A percentile compares a stretch with the other conserved stretches of the same genome.
Conservation (phyloP, 2,329 filamentous ascomycete species). For the Penicillium griseofulvum region DNA sequence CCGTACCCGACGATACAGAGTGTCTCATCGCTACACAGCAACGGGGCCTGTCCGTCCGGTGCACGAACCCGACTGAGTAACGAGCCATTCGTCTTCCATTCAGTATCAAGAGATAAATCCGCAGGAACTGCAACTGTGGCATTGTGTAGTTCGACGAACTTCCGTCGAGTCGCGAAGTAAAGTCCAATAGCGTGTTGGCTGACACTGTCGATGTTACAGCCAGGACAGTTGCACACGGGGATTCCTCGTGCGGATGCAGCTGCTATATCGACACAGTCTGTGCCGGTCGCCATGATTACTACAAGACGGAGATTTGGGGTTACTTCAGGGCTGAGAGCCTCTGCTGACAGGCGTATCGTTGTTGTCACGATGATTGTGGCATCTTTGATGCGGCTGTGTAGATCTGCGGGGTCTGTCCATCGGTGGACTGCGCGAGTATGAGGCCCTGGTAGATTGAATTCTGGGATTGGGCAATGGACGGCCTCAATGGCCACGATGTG, state of each 20-base stretch:
- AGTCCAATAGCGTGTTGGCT: slow-evolving; percentile 52
- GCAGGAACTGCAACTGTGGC: slow-evolving; percentile 23
- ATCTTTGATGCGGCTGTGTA: slow-evolving; percentile 40
- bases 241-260: slow-evolving; percentile 45
- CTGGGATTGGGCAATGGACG: slow-evolving; percentile 40
- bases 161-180: slow-evolving; percentile 49
- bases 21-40: slow-evolving; percentile 48
- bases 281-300: slow-evolving; percentile 48
- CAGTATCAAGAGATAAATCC: slow-evolving; percentile 14
- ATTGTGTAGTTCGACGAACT: slow-evolving; percentile 39
- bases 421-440: slow-evolving; percentile 37
- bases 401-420: slow-evolving; percentile 32
- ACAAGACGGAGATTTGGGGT: slow-evolving; percentile 47
- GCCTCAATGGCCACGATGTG: slow-evolving; percentile 50
- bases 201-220: slow-evolving; percentile 49
- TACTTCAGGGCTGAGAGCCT: slow-evolving; percentile 39
- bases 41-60: slow-evolving; percentile 34
- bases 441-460: slow-evolving; percentile 45
- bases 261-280: slow-evolving; percentile 47
- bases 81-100: slow-evolving; percentile 42
- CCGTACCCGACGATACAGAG: slow-evolving; percentile 53
- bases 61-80: slow-evolving; percentile 27
- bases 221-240: slow-evolving; percentile 47
- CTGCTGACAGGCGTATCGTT: slow-evolving; percentile 25
- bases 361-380: slow-evolving; percentile 50